Conservation (phyloP, 352 stramenopile species). For the Pythium monospermum region DNA sequence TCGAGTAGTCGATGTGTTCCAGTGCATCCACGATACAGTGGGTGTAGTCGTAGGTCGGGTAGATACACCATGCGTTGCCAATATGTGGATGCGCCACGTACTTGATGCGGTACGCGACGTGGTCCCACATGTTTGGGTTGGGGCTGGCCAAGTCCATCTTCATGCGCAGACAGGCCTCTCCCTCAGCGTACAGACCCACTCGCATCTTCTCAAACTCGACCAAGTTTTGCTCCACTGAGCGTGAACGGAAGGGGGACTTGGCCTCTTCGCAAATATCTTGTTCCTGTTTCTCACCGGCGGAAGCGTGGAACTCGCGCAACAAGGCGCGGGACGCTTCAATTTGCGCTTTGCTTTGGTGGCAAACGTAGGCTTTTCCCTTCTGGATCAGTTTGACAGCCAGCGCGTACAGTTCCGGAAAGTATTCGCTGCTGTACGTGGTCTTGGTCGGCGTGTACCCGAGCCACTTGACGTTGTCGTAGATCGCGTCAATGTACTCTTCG, state of each 20-base stretch:
- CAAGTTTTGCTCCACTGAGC: constrained; percentile 93
- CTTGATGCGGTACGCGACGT: constrained; percentile 98
- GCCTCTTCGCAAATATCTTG: constrained; percentile 47
- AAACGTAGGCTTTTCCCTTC: constrained; percentile 97
- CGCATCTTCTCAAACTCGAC: constrained; percentile 97
- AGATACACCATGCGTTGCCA: constrained; percentile 98
- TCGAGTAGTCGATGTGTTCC: constrained; percentile 99
- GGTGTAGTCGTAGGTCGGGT: constrained; percentile 99
- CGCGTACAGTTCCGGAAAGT: constrained; percentile 97
- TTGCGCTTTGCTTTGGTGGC: constrained; percentile 76
- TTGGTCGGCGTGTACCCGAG: constrained; percentile 93
- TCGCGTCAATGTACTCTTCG: constrained; percentile 98
- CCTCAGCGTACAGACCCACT: constrained; percentile 85
- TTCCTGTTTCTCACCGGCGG: constrained; percentile 49
- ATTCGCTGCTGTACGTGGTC: constrained; percentile 97
- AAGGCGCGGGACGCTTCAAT: constrained; percentile 71
- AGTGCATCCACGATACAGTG: constrained; percentile 98
- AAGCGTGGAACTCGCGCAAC: constrained; percentile 72
- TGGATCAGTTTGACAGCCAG: constrained; percentile 94
- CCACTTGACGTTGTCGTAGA: constrained; percentile 94
- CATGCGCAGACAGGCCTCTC: constrained; percentile 92
- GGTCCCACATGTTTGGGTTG: constrained; percentile 99
- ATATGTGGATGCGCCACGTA: constrained; percentile 97
- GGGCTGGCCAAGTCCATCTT: constrained; percentile 98
- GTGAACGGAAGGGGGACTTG: constrained; percentile 90